Evolutionary conservation across 768 basidiomycete genomes (phyloP).

Genomic region (Fistulinella prunicolor): DNA sequence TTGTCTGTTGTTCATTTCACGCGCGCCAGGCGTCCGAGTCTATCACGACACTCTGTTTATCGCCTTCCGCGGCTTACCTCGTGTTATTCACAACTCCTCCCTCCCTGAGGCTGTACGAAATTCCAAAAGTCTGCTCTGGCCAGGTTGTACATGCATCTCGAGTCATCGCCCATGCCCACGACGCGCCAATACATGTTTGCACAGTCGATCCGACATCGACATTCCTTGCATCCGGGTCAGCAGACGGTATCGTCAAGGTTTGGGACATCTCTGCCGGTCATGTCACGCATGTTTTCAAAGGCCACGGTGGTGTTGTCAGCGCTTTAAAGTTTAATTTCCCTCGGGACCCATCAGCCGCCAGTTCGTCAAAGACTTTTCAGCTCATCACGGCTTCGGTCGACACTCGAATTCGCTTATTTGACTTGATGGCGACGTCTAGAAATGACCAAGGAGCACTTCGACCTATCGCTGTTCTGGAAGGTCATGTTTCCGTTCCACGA

Average conservation of each 20-base stretch:
- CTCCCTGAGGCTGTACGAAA: constrained; percentile 78
- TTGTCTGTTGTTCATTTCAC: not conserved
- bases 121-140: constrained; percentile 51
- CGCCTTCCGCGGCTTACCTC: constrained; percentile 71
- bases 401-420: constrained; percentile 88
- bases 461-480: constrained; percentile 83
- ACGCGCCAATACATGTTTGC: constrained; percentile 91
- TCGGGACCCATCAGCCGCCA: constrained; percentile 50
- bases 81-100: constrained; percentile 79
- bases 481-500: constrained; percentile 92
- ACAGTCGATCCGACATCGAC: constrained; percentile 81
- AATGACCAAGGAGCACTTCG: constrained; percentile 55
- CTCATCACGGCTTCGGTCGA: constrained; percentile 92
- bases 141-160: constrained; percentile 67
- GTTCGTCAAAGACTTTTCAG: constrained; percentile 57
- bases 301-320: constrained; percentile 96
- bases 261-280: constrained; percentile 89
- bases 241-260: constrained; percentile 95
- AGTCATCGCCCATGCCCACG: constrained; percentile 80
- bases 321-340: constrained; percentile 85
- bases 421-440: constrained; percentile 66
- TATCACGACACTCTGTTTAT: constrained; percentile 80
- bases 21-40: constrained; percentile 73
- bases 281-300: constrained; percentile 92
- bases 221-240: constrained; percentile 92